Conservation (phyloP, 2,329 filamentous ascomycete genomes). For the Pseudogymnoascus sp. region DNA sequence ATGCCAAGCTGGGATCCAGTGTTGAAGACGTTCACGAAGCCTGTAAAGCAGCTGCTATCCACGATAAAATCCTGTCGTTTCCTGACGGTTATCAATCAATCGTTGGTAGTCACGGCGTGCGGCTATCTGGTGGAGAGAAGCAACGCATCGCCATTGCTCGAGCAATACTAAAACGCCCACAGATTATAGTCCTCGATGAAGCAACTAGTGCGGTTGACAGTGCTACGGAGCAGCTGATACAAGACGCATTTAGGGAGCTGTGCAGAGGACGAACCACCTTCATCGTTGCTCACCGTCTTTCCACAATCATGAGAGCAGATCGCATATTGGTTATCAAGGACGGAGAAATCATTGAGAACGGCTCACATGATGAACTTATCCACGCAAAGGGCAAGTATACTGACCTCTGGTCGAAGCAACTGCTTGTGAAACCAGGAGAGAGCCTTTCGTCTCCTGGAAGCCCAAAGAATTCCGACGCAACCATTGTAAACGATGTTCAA, state of each 20-base stretch:
- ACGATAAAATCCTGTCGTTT: conserved; percentile 15
- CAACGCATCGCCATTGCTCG: conserved; percentile 15
- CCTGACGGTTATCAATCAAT: conserved; percentile 13
- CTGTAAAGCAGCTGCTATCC: conserved; percentile 14
- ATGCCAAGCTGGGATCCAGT: conserved; percentile 51
- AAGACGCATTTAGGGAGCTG: conserved; percentile 38
- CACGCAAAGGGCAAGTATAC: conserved; percentile 40
- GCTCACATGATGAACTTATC: conserved; percentile 42
- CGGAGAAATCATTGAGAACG: conserved; percentile 43
- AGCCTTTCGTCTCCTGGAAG: conserved; percentile 22
- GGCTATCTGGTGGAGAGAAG: conserved; percentile 15
- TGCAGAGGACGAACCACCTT: conserved; percentile 42
- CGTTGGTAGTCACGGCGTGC: not conserved
- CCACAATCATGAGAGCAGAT: conserved; percentile 45
- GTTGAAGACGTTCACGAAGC: conserved; percentile 43
- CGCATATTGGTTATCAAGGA: conserved; percentile 44
- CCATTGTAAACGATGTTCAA: conserved; percentile 27
- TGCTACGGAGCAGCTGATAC: conserved; percentile 37
- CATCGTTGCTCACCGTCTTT: conserved; percentile 38
- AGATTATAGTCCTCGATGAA: conserved; percentile 18
- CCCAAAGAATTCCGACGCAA: conserved; percentile 21
- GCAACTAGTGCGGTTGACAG: conserved; percentile 43
- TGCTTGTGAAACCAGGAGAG: conserved; percentile 24
- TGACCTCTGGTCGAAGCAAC: conserved; percentile 43
- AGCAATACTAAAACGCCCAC: conserved; percentile 14